A percentile compares a stretch with the other conserved stretches of the same genome.
These are phyloP conservation scores for Sporisorium iseilematis-ciliati DNA, from an alignment of 1,284 basidiomycete species.

Conservation along the genomic window DNA sequence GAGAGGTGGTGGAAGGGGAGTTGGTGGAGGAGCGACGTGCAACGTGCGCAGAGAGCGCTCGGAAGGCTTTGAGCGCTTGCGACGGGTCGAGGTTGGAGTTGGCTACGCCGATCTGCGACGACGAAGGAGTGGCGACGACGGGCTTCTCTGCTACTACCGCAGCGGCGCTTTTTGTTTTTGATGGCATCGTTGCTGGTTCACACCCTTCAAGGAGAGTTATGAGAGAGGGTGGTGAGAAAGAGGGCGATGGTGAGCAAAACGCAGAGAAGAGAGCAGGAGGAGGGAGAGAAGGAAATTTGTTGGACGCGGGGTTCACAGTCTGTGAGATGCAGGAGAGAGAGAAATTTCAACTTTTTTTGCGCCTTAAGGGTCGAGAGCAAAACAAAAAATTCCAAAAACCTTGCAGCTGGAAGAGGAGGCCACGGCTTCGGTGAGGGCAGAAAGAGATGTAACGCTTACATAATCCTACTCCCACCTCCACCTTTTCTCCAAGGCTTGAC, in stretches of 20 bases:
- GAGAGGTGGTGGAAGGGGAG: constrained; percentile 7
- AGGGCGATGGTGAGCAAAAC: background rate
- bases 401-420: no score
- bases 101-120: constrained; percentile 25
- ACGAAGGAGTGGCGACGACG: constrained; percentile 22
- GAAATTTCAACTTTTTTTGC: background rate
- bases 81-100: constrained; percentile 47
- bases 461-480: constrained; percentile 26
- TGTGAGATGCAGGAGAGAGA: background rate
- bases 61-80: constrained; percentile 63
- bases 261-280: no score
- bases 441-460: constrained; percentile 15
- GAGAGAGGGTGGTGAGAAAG: background rate
- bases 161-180: background rate
- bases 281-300: background rate
- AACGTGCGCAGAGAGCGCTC: constrained; percentile 59
- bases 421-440: no score
- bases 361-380: background rate
- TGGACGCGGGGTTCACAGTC: background rate
- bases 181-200: constrained; percentile 19
- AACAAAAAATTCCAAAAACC: constrained; percentile 23
- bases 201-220: constrained; percentile 1
- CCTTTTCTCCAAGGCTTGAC: no score
- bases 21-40: constrained; percentile 16
- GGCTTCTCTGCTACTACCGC: constrained; percentile 23